Conservation (phyloP, 2,329 filamentous ascomycete species). For the Alternaria ethzedia region DNA sequence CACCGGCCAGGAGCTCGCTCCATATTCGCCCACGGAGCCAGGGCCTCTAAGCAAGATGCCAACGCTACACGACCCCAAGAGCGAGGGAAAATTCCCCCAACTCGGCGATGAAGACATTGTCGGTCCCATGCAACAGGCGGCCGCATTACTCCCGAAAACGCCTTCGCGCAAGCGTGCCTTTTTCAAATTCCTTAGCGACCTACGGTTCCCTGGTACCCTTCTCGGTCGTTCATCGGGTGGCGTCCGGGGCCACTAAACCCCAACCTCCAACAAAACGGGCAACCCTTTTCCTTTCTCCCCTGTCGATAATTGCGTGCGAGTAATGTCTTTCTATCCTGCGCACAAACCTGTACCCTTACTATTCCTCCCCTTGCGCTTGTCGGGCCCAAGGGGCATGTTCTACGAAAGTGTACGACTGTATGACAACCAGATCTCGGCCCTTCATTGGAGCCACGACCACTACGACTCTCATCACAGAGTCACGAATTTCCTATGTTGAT, state of each 20-base stretch:
- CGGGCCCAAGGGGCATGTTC: constrained; percentile 17
- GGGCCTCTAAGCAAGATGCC: constrained; percentile 70
- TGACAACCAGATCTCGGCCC: constrained; percentile 34
- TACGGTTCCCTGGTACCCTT: constrained; percentile 44
- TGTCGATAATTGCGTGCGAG: constrained; percentile 43
- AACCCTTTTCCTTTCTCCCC: constrained; percentile 16
- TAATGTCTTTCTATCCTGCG: constrained; percentile 27
- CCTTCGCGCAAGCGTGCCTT: constrained; percentile 47
- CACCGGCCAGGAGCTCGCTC: constrained; percentile 40
- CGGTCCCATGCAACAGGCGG: constrained; percentile 72
- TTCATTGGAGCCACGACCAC: constrained; percentile 40
- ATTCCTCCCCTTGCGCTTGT: constrained; percentile 21
- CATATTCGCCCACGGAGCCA: constrained; percentile 54
- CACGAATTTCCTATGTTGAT: constrained; percentile 46
- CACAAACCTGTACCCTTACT: constrained; percentile 40
- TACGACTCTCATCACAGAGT: constrained; percentile 28
- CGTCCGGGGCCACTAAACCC: constrained; percentile 32
- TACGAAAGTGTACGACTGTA: constrained; percentile 49
- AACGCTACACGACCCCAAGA: constrained; percentile 68
- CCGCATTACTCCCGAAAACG: constrained; percentile 47
- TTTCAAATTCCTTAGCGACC: constrained; percentile 48
- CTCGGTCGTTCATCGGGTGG: constrained; percentile 40
- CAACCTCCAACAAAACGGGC: neutral
- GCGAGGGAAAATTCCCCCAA: constrained; percentile 83
- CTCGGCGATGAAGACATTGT: constrained; percentile 92